A percentile compares a stretch with the other conserved stretches of the same genome.
These are phyloP conservation scores for Fusarium sp. DNA, from an alignment of 2,329 filamentous ascomycete genomes.

Conservation along the genomic window DNA sequence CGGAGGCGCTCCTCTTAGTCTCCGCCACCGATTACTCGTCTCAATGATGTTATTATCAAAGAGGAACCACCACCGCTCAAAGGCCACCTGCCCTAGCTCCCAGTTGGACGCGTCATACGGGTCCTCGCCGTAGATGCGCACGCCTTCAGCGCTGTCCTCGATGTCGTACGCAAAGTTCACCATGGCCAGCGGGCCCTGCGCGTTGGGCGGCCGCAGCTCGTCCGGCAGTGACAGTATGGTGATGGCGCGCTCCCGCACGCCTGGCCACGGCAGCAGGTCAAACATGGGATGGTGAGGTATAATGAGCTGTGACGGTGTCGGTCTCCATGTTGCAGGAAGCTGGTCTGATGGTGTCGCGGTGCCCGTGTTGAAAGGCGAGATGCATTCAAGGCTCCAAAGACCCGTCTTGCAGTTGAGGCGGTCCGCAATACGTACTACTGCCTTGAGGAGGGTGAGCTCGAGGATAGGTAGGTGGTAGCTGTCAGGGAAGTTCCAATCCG, in stretches of 20 bases:
- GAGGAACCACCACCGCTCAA: constrained; percentile 71
- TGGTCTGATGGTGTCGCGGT: constrained; percentile 47
- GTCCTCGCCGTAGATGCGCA: constrained; percentile 62
- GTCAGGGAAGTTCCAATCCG: constrained; percentile 53
- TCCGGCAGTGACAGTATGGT: constrained; percentile 62
- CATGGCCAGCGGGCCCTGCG: constrained; percentile 59
- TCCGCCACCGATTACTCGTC: constrained; percentile 64
- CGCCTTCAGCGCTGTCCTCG: constrained; percentile 65
- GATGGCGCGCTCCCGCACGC: constrained; percentile 64
- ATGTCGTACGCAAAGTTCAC: constrained; percentile 67
- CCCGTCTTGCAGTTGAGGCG: constrained; percentile 56
- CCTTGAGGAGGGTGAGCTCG: constrained; percentile 62
- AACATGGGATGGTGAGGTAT: constrained; percentile 68
- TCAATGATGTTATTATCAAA: constrained; percentile 66
- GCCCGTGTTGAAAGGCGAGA: constrained; percentile 59
- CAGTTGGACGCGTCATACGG: constrained; percentile 62
- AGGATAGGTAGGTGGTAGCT: constrained; percentile 61
- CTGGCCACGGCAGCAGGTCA: constrained; percentile 69
- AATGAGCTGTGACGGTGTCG: constrained; percentile 60
- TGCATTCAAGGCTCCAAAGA: constrained; percentile 60
- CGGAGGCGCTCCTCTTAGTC: constrained; percentile 56
- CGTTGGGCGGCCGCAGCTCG: constrained; percentile 58
- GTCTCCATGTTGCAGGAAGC: constrained; percentile 61
- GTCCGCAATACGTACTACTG: constrained; percentile 58
- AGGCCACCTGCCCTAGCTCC: constrained; percentile 70